Evolutionary conservation across 2,329 filamentous ascomycete genomes (phyloP), one percentile per base, ranked within the genome.

Genomic region (Fusarium subglutinans): DNA sequence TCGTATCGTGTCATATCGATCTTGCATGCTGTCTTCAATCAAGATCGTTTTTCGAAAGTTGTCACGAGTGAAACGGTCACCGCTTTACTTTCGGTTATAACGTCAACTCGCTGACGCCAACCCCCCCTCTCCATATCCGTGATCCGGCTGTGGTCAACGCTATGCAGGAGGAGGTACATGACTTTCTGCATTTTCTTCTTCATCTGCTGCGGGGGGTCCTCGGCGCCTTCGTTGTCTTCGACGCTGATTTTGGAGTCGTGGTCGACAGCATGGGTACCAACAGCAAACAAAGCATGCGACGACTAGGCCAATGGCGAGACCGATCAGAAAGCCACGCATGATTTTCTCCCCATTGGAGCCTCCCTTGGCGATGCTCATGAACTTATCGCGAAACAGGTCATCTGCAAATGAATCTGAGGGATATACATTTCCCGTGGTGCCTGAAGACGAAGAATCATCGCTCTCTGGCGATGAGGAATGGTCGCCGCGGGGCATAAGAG

Each of bases 291-390:
- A 71, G 59, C 80, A 77, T 47, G 79, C 80, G n/a, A 82, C 63
- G 11, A 80, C 63, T 9, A 82, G 66, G 6, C 81, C 81, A 28
- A 81, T 68, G 2, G 78, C 80, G 33, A 82, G 72, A 45, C 81
- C 81, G 50, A 82, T 79, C 26, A 82, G 72, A 73, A 82, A 81
- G 41, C 80, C 81, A 17, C 79, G 78, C 51, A 81, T 76, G 17
- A 82, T 76, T 69, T 77, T 80, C 47, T 81, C 81, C 20, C 79
- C 79, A 56, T 70, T 78, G 10, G 79, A 79, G 13, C 80, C 81
- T 35, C 76, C 77, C 14, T 72, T 75, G 30, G 80, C 76, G 47
- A 82, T 73, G 40, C 74, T 63, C 66, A 80, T 72, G 61, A 81
- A 77, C 35, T 78, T 76, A 38, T 78, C 72, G 28, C 74, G 74